Base-by-base conservation (phyloP, 177 flowering plant species). In the Vitis hybrid region DNA sequence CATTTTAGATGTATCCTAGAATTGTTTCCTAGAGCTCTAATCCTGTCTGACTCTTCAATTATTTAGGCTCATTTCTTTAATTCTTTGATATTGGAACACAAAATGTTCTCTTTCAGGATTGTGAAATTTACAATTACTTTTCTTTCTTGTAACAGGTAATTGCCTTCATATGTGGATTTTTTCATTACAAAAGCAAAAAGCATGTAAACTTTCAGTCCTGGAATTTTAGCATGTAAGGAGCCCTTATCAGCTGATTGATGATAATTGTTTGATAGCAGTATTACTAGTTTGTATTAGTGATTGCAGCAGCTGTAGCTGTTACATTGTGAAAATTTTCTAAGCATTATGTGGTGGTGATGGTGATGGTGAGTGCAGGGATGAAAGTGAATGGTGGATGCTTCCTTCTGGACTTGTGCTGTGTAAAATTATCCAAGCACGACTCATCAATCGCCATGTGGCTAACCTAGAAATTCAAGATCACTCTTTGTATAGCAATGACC, bases 341-440 rank as follows among this genome's bases (percentile, higher is more conserved):
- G 19, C 19, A 56, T 56, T 14, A 56, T 55, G 24, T 51, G 6
- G 14, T 38, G 68, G 56, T 73, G 4, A 22, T 31, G 20, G n/a
- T 72, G 15, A 17, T 54, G 11, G 20, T 65, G 54, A 47, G 54
- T 81, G 68, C 79, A 88, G 92, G 89, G 89, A 88, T 64, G 92
- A 87, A 66, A 84, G 87, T 69, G 89, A 84, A 63, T 88, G 90
- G 90, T 88, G 92, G 92, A 69, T 87, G 82, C 82, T 89, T 65
- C 88, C 92, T 63, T 66, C 77, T 68, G 89, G 87, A 56, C 73
- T 89, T 47, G 7, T 84, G 10, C 54, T 82, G 22, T 84, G 89
- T 77, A 89, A 89, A 82, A 68, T 84, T 8, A 15, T 84, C 44
- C 90, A 89, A 71, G 81, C 90, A 4, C 85, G 83, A 19, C 80